Evolutionary conservation across 306 rosid genomes (phyloP), one percentile per base, ranked within the genome.

Genomic region (Dicorynia guianensis): DNA sequence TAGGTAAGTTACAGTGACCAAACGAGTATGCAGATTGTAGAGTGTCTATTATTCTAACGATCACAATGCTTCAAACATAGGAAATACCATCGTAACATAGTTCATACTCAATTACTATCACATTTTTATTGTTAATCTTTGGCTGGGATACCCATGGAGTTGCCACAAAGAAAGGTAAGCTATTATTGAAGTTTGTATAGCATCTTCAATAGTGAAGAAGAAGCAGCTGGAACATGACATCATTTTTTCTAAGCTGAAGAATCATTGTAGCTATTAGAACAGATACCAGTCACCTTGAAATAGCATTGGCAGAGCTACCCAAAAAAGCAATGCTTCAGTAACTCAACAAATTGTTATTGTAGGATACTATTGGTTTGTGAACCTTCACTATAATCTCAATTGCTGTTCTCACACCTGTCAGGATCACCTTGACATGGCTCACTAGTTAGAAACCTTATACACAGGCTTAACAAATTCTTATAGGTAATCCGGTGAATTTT

Each of bases 141-240:
- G 50, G 69, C 88, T 88, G 91, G 86, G 91, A 89, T 69, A 69
- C 81, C n/a, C 83, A 80, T 67, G 91, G 89, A 54, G 82, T 88
- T 59, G 87, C 91, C 50, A 85, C 91, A 39, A 86, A 85, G 80
- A 86, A 83, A 50, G 93, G 88, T 74, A 82, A 68, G 54, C 8
- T 78, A 14, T 54, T 84, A 52, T 84, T 92, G 35, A 87, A 87
- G 91, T 62, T 72, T 91, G 72, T 84, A 89, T 75, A 69, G 83
- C 85, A 72, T 79, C 40, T 85, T 83, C 68, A 62, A 57, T 7
- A 58, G 62, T 35, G 56, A 80, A 52, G 59, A 80, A 58, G 61
- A 18, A 44, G 76, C 25, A 63, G 67, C 74, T 76, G 74, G 67
- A 62, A 33, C 69, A 38, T 86, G 78, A n/a, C n/a, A n/a, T n/a